Evolutionary conservation across 805 yeast genomes (phyloP).

Genomic region (Jamesozyma hellenica): DNA sequence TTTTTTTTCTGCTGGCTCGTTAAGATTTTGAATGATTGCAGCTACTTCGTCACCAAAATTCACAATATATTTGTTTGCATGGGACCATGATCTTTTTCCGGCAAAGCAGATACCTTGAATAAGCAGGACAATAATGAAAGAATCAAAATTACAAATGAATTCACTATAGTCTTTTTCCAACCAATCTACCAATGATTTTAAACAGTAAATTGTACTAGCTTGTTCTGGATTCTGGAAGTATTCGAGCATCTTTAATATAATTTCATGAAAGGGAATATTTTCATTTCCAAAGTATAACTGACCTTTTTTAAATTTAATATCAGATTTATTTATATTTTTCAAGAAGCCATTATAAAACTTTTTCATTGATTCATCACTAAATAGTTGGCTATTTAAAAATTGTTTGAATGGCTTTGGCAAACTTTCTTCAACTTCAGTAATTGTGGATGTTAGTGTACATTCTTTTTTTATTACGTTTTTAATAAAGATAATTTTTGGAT

Average conservation of each 20-base stretch:
- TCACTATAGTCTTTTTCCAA: slow-evolving; percentile 15
- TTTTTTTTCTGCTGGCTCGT: slow-evolving; percentile 12
- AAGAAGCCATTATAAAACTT: slow-evolving; percentile 26
- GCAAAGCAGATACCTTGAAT: slow-evolving; percentile 65
- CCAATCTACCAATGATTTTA: slow-evolving; percentile 15
- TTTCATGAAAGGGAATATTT: slow-evolving; percentile 26
- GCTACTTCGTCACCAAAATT: slow-evolving; percentile 28
- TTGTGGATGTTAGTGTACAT: slow-evolving; percentile 57
- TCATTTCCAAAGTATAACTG: slow-evolving; percentile 29
- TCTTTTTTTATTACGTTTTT: slow-evolving; percentile 70
- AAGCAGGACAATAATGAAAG: slow-evolving; percentile 46
- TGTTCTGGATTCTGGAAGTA: slow-evolving; percentile 18
- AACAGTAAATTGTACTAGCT: slow-evolving; percentile 15
- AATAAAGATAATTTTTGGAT: slow-evolving; percentile 63
- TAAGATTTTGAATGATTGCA: slow-evolving; percentile 9
- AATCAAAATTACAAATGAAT: slow-evolving; percentile 29
- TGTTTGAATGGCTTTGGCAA: slow-evolving; percentile 44
- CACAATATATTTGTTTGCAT: slow-evolving; percentile 45
- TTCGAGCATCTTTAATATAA: slow-evolving; percentile 28
- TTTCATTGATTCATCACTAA: slow-evolving; percentile 23
- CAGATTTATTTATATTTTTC: slow-evolving; percentile 11
- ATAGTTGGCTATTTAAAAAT: slow-evolving; percentile 33
- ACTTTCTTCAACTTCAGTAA: slow-evolving; percentile 52
- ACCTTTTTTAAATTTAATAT: slow-evolving; percentile 18
- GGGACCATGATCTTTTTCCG: slow-evolving; percentile 79